Evolutionary conservation across 176 grass and related monocot species (phyloP).

Genomic region (Cenchrus purpureus): DNA sequence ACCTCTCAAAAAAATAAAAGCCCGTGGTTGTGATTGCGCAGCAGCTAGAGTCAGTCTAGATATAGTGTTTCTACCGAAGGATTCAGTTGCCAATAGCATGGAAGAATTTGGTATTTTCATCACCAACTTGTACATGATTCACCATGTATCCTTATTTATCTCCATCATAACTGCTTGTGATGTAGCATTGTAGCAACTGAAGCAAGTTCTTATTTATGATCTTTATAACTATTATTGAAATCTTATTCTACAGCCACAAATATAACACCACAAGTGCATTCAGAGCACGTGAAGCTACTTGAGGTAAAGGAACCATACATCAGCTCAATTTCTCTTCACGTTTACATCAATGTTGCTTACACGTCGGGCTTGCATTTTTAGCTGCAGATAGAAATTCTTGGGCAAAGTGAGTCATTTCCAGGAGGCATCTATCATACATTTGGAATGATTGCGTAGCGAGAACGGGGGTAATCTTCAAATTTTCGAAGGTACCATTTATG

Average conservation of each 20-base stretch:
- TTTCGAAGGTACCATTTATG: constrained; percentile 89
- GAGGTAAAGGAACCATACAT: constrained; percentile 19
- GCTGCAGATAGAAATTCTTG: background rate
- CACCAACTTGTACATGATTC: background rate
- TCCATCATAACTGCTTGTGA: background rate
- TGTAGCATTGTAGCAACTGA: background rate
- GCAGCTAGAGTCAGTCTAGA: too few relatives aligned
- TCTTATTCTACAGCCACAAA: background rate
- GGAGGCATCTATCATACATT: constrained; percentile 61
- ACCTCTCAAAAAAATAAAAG: background rate
- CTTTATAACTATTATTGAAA: background rate
- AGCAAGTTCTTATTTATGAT: background rate
- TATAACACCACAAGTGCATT: constrained; percentile 17
- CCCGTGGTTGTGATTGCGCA: background rate
- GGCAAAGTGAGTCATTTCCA: background rate
- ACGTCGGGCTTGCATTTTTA: background rate
- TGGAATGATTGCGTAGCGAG: constrained; percentile 70
- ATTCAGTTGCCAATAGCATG: background rate
- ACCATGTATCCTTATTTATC: background rate
- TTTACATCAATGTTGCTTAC: constrained; percentile 25
- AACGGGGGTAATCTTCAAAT: constrained; percentile 83
- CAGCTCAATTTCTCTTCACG: background rate
- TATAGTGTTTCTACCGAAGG: too few relatives aligned
- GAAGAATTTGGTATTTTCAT: background rate
- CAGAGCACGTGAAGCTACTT: background rate